Percentiles rank a stretch among this genome's conserved stretches.
phyloP scores from a whole-genome alignment of 345 rosid genomes.

The Citrus maxima region DNA sequence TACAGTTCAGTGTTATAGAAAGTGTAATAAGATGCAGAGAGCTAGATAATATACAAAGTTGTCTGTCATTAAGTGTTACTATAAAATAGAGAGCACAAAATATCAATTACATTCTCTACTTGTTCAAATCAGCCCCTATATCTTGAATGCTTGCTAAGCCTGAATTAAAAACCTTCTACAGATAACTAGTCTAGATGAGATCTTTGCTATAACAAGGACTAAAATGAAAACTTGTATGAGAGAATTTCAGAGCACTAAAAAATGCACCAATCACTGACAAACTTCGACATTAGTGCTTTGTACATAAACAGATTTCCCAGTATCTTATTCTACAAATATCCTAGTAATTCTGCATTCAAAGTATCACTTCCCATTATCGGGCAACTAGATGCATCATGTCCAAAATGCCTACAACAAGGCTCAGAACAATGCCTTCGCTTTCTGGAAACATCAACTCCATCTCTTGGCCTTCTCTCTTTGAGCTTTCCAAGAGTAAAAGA shows the following conservation, averaged over 20 bases:
- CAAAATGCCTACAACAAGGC: slow-evolving; percentile 47
- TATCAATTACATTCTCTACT: background rate
- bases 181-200: background rate
- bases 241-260: background rate
- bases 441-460: slow-evolving; percentile 31
- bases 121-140: background rate
- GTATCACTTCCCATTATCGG: slow-evolving; percentile 33
- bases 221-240: background rate
- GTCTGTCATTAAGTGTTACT: background rate
- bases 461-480: slow-evolving; percentile 46
- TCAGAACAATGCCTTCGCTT: slow-evolving; percentile 42
- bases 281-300: background rate
- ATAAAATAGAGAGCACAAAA: background rate
- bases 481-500: slow-evolving; percentile 34
- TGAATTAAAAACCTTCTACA: background rate
- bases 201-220: background rate
- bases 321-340: slow-evolving; percentile 22
- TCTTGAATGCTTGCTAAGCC: background rate
- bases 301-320: background rate
- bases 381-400: slow-evolving; percentile 44
- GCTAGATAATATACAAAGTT: too few relatives aligned
- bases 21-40: background rate
- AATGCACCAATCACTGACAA: background rate
- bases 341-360: slow-evolving; percentile 22
- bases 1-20: background rate